Conservation (phyloP, 139 green algal species). For the Haematococcus lacustris region DNA sequence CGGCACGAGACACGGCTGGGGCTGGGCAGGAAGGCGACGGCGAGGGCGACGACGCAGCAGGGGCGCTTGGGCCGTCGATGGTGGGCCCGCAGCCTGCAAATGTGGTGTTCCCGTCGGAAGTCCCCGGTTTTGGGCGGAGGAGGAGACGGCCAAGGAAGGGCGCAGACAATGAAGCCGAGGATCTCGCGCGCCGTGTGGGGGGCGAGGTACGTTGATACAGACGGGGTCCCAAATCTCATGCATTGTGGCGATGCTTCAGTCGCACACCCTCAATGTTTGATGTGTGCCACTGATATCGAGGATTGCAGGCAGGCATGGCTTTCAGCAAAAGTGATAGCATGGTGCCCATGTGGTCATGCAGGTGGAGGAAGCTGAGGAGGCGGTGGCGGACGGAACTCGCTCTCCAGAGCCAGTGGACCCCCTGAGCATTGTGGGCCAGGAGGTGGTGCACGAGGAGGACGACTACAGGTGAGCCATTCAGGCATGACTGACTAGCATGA, state of each 20-base stretch:
- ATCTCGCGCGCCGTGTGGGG: too few species aligned
- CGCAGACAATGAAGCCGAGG: too few species aligned
- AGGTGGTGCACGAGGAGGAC: constrained; percentile 71
- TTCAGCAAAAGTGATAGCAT: neutral
- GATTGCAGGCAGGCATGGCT: too few species aligned
- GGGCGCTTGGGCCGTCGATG: neutral
- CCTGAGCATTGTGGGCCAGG: constrained; percentile 30
- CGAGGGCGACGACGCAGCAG: constrained; percentile 15
- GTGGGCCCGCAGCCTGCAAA: neutral
- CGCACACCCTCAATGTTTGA: too few species aligned
- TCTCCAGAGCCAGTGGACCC: constrained; percentile 47
- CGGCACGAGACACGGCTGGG: neutral
- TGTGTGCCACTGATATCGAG: too few species aligned
- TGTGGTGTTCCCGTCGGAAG: neutral
- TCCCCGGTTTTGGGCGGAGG: neutral
- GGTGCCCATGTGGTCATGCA: neutral
- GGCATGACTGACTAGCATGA: too few species aligned
- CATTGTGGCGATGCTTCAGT: too few species aligned
- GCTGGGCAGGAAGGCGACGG: neutral
- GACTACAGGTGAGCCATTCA: constrained; percentile 47
- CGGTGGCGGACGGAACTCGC: constrained; percentile 1
- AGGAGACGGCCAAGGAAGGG: neutral
- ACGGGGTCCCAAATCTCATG: too few species aligned
- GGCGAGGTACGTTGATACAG: too few species aligned
- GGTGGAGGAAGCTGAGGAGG: constrained; percentile 17